Evolutionary conservation across 495 filamentous ascomycete genomes (phyloP).

Genomic region (Penicillium paradoxum): DNA sequence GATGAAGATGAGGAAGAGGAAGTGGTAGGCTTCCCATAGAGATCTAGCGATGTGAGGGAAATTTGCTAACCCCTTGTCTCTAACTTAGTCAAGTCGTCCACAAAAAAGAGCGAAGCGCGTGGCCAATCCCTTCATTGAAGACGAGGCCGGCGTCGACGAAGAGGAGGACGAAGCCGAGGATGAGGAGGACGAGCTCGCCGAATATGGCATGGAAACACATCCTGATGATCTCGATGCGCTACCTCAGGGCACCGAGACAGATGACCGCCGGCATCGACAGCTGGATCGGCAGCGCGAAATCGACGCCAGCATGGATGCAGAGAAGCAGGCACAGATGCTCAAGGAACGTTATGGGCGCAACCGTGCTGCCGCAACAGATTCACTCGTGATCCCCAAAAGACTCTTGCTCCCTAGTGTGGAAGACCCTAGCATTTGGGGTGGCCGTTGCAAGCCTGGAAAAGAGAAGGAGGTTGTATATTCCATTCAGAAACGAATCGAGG

Average conservation of each 20-base stretch:
- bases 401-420: conserved; percentile 89
- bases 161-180: conserved; percentile 91
- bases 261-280: conserved; percentile 90
- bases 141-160: conserved; percentile 93
- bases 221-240: conserved; percentile 82
- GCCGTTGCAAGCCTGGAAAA: conserved; percentile 89
- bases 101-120: conserved; percentile 70
- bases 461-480: conserved; percentile 84
- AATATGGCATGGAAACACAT: conserved; percentile 84
- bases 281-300: conserved; percentile 87
- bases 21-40: conserved; percentile 18
- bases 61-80: conserved; percentile 8
- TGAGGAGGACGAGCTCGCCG: conserved; percentile 76
- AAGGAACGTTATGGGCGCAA: conserved; percentile 76
- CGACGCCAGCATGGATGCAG: conserved; percentile 79
- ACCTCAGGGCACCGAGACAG: conserved; percentile 70
- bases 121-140: conserved; percentile 83
- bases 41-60: conserved; percentile 15
- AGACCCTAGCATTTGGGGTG: conserved; percentile 93
- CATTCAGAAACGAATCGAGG: conserved; percentile 82
- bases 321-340: conserved; percentile 83
- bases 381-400: conserved; percentile 73
- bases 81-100: conserved; percentile 55
- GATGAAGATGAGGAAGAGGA: conserved; percentile 22
- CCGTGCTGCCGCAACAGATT: conserved; percentile 51